Evolutionary conservation across 805 yeast genomes (phyloP), one percentile per base, ranked within the genome.

Genomic region (Aciculoconidium aculeatum): DNA sequence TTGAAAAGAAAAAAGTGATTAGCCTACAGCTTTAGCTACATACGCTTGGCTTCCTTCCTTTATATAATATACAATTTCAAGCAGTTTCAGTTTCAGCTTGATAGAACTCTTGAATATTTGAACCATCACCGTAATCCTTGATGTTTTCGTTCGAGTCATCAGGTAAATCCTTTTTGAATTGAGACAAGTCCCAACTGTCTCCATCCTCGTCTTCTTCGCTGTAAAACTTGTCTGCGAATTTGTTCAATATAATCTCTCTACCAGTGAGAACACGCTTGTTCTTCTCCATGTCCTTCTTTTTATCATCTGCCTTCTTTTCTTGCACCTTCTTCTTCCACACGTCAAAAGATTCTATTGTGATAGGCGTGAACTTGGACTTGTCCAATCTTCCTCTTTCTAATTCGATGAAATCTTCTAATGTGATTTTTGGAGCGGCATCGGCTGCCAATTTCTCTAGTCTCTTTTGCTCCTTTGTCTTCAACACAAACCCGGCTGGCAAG

Each of bases 381-480:
- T 94, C 94, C 51, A 92, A 66, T 53, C 77, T 78, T 39, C 75
- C 80, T 62, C 96, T 80, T 61, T 88, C 98, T 34, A 90, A 77
- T 54, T 94, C 98, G 41, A 92, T 73, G 54, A 92, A 92, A 39
- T 94, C 98, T 59, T 92, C 99, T 48, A 92, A 67, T 1, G 97
- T 85, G 48, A 94, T 83, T 67, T 81, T 80, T 31, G 95, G 95
- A 48, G 83, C 85, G 32, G 73, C 67, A 31, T 85, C 95, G 14
- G 76, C 70, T 5, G 94, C 95, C 55, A 80, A 68, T 49, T 78
- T 80, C 58, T 92, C 98, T 49, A 85, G 62, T 51, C 87, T 73
- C 70, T 84, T 81, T 57, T 92, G 96, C 54, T 92, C 98, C 61
- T 88, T 90, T 20, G 98, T 94, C 70, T 92, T 92, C 62, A 92